Conservation (phyloP, 2,329 filamentous ascomycete genomes). For the Thelonectria blattea region DNA sequence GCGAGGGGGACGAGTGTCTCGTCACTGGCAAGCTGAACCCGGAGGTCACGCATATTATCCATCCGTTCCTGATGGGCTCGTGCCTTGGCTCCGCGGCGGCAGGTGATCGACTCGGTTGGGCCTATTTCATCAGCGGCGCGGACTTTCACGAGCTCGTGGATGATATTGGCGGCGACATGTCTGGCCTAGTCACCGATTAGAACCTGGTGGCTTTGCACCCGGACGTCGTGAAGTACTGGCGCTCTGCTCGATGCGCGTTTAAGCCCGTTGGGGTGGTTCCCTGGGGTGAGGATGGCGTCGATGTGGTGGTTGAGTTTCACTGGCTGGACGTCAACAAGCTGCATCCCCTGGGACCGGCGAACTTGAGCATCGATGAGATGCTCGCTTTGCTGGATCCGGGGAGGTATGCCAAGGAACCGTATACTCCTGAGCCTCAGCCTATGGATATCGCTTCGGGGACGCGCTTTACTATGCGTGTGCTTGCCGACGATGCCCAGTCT, state of each 20-base stretch:
- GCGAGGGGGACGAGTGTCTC: background rate
- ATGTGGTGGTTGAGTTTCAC: background rate
- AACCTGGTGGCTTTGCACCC: constrained; percentile 1
- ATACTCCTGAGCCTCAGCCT: background rate
- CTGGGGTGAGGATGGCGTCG: fast-evolving
- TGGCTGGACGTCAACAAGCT: background rate
- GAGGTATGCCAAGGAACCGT: background rate
- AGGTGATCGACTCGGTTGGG: no score
- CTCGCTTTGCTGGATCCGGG: background rate
- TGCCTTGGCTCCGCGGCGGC: no score
- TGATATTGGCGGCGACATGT: no score
- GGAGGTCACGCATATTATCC: background rate
- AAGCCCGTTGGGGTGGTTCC: background rate
- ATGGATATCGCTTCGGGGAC: background rate
- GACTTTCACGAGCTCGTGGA: no score
- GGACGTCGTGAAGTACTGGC: background rate
- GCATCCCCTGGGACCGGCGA: background rate
- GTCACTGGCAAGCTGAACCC: background rate
- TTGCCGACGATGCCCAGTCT: background rate
- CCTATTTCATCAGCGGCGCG: no score
- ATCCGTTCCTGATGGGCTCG: no score
- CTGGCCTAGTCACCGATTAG: background rate
- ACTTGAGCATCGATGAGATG: background rate
- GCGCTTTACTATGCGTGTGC: background rate
- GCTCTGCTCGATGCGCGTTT: background rate